Conservation (phyloP, 148 eudicot genomes). For the Drosera capensis region DNA sequence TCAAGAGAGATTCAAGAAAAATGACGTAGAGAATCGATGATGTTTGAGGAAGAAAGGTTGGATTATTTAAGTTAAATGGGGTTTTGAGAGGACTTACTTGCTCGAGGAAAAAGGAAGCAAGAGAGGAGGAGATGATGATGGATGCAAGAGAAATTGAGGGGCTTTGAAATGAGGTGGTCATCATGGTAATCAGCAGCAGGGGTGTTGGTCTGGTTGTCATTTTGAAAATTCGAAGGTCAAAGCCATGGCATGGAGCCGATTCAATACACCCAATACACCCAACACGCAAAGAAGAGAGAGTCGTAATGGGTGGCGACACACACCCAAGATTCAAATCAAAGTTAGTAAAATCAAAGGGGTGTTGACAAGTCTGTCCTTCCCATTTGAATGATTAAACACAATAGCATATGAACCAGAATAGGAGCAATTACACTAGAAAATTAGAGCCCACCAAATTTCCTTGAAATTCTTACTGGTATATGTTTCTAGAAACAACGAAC, state of each 20-base stretch:
- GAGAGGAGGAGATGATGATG: conserved; percentile 4
- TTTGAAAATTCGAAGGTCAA: conserved; percentile 31
- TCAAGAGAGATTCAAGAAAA: not conserved
- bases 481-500: too few species aligned
- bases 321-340: too few species aligned
- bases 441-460: too few species aligned
- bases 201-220: conserved; percentile 4
- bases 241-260: conserved; percentile 14
- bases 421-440: too few species aligned
- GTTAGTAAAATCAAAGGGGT: too few species aligned
- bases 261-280: conserved; percentile 7
- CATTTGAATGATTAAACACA: too few species aligned
- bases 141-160: conserved; percentile 1
- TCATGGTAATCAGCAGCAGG: not conserved
- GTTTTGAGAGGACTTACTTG: conserved; percentile 1
- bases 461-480: too few species aligned
- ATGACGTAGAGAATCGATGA: not conserved
- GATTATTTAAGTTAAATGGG: not conserved
- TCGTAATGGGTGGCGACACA: conserved; percentile 47
- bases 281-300: conserved; percentile 15
- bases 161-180: not conserved
- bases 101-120: conserved; percentile 1
- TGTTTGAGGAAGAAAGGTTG: not conserved
- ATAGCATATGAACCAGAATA: too few species aligned
- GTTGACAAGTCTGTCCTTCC: too few species aligned